Evolutionary conservation across 1,284 basidiomycete species (phyloP).

Genomic region (Trametes hirsuta): DNA sequence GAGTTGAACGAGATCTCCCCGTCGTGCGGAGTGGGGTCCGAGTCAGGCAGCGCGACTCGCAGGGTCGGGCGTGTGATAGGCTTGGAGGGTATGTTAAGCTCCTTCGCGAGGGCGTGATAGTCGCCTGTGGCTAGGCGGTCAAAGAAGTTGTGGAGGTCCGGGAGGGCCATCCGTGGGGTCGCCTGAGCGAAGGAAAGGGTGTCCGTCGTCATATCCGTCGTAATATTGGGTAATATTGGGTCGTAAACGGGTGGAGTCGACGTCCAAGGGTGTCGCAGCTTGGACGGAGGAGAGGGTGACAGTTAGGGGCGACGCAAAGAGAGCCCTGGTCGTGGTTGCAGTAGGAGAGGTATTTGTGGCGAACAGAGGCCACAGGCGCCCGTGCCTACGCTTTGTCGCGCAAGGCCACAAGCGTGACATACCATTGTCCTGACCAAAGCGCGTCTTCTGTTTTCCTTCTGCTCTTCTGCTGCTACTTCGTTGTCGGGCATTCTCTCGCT

Average conservation of each 20-base stretch:
- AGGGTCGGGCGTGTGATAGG: neutral
- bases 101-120: conserved; percentile 18
- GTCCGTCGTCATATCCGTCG: conserved; percentile 5
- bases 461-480: neutral
- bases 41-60: neutral
- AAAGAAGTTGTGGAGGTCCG: conserved; percentile 21
- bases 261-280: conserved; percentile 2
- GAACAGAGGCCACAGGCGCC: conserved; percentile 8
- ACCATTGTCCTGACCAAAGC: conserved; percentile 17
- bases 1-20: conserved; percentile 15
- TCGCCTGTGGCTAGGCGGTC: conserved; percentile 25
- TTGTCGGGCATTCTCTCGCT: neutral
- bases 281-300: neutral
- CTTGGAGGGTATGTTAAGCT: conserved; percentile 10
- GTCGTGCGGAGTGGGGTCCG: neutral
- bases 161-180: neutral
- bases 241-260: neutral
- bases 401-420: conserved; percentile 5
- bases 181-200: neutral
- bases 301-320: neutral
- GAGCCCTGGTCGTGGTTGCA: conserved; percentile 11
- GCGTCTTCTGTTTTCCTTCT: neutral
- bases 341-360: conserved; percentile 14
- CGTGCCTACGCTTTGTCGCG: conserved; percentile 2
- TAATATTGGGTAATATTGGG: conserved; percentile 1